Percentiles rank a stretch among this genome's conserved stretches.
Evolutionary conservation across 257 asterid genomes (phyloP).

Genomic region (Buddleja alternifolia): DNA sequence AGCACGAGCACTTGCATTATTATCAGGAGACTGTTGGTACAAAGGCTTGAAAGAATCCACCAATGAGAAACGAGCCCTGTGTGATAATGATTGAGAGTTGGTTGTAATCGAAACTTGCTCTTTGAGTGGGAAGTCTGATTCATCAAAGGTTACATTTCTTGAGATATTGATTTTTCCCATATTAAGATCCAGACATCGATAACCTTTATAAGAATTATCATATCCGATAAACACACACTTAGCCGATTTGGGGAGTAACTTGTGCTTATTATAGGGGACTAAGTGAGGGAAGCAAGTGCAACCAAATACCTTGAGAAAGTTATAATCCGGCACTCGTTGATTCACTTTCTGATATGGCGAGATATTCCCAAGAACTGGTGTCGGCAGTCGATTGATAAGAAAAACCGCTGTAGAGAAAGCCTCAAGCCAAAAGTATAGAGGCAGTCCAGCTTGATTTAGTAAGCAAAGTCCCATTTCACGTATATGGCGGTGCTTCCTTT

Average conservation of each 20-base stretch:
- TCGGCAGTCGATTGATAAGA: constrained; percentile 19
- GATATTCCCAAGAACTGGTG: background rate
- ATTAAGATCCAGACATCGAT: constrained; percentile 3
- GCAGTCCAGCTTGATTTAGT: background rate
- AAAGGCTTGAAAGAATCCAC: no score
- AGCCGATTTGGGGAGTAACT: background rate
- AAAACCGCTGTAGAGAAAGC: constrained; percentile 1
- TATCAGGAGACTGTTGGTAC: no score
- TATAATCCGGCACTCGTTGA: background rate
- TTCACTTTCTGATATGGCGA: background rate
- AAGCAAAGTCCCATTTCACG: background rate
- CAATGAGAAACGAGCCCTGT: no score
- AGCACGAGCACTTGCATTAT: no score
- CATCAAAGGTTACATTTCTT: constrained; percentile 10
- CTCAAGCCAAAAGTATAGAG: background rate
- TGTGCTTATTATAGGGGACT: background rate
- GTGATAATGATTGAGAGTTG: no score
- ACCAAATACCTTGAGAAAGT: background rate
- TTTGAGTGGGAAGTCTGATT: background rate
- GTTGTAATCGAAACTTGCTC: background rate
- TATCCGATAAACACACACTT: constrained; percentile 9
- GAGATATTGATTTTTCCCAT: background rate
- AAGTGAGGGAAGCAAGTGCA: constrained; percentile 5
- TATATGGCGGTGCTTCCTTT: constrained; percentile 21
- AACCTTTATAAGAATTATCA: background rate